A percentile compares a stretch with the other conserved stretches of the same genome.
Conservation (phyloP, 148 eudicot species). For the Drosera capensis region DNA sequence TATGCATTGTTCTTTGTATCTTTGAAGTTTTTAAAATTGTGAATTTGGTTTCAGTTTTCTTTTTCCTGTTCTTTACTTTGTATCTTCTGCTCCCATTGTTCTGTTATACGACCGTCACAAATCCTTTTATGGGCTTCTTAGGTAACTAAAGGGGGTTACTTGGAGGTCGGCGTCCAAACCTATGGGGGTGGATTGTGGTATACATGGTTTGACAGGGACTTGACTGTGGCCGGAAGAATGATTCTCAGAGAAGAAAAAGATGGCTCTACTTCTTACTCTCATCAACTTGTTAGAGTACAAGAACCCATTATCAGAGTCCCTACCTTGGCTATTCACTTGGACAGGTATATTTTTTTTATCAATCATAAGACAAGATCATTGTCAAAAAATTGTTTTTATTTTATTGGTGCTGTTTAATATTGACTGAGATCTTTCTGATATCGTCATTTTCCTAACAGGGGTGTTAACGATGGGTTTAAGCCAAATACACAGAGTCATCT, state of each 20-base stretch:
- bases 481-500: slow-evolving; percentile 80
- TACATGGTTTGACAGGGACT: slow-evolving; percentile 96
- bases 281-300: slow-evolving; percentile 61
- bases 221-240: slow-evolving; percentile 82
- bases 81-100: too few relatives aligned
- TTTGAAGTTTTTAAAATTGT: too few relatives aligned
- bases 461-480: slow-evolving; percentile 70
- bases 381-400: not conserved
- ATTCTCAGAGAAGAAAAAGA: slow-evolving; percentile 53
- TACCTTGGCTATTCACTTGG: slow-evolving; percentile 91
- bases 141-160: slow-evolving; percentile 80
- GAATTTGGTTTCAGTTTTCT: too few relatives aligned
- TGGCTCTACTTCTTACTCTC: slow-evolving; percentile 44
- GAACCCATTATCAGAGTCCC: slow-evolving; percentile 96
- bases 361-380: not conserved
- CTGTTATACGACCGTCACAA: too few relatives aligned
- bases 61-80: too few relatives aligned
- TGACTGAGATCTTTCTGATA: not conserved
- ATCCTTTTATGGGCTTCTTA: slow-evolving; percentile 11
- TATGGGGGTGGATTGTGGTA: slow-evolving; percentile 99
- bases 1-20: too few relatives aligned
- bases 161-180: slow-evolving; percentile 86
- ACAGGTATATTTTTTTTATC: slow-evolving; percentile 37
- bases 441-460: slow-evolving; percentile 29
- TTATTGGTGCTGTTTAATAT: not conserved